Conservation (phyloP, 306 rosid genomes). For the Vigna hirtella region DNA sequence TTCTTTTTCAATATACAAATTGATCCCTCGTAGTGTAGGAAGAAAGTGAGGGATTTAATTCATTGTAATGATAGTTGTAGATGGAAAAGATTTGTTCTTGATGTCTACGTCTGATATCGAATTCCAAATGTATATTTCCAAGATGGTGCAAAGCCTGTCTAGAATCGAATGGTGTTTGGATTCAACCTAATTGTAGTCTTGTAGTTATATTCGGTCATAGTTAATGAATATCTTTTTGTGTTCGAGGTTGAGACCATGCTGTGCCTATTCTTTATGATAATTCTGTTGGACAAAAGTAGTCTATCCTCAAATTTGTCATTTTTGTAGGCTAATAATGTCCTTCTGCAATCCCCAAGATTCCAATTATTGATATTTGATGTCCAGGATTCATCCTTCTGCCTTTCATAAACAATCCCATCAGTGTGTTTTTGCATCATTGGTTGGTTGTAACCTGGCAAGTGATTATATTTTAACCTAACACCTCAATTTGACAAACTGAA, state of each 20-base stretch:
- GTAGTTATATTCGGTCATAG: not conserved
- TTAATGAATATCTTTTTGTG: not conserved
- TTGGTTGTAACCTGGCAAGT: not conserved
- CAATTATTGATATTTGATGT: not conserved
- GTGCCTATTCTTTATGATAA: not conserved
- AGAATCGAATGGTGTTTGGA: not conserved
- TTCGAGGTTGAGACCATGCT: not conserved
- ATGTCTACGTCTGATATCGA: not conserved
- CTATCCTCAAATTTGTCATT: not conserved
- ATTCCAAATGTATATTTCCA: slow-evolving; percentile 4
- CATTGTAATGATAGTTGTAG: slow-evolving; percentile 23
- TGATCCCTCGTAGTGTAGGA: slow-evolving; percentile 42
- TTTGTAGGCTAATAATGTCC: not conserved
- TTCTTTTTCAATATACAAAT: slow-evolving; percentile 47
- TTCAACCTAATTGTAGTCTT: not conserved
- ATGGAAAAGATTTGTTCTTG: slow-evolving; percentile 31
- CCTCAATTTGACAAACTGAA: not conserved
- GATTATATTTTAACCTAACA: not conserved
- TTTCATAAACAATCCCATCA: not conserved
- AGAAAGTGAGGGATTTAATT: slow-evolving; percentile 36
- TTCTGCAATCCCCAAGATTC: not conserved
- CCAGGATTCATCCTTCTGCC: not conserved
- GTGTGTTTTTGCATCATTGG: not conserved
- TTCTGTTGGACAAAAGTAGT: not conserved
- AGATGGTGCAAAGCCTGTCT: slow-evolving; percentile 1